phyloP scores from a whole-genome alignment of 257 asterid species.

The Prunella vulgaris region DNA sequence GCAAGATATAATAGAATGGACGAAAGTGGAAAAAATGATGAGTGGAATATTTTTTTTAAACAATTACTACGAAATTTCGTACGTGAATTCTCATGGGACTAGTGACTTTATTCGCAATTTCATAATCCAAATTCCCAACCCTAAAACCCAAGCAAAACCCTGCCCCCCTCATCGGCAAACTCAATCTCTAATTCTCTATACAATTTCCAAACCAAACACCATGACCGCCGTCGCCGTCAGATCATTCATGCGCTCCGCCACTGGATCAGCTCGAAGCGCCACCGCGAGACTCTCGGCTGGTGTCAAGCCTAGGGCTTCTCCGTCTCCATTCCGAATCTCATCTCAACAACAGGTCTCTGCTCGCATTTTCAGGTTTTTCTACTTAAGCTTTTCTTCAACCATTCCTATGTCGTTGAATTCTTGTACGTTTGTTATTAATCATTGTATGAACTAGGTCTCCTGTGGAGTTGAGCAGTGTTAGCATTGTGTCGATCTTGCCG shows the following conservation, averaged over 20 bases:
- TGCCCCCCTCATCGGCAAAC: slow-evolving; percentile 14
- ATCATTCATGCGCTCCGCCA: slow-evolving; percentile 31
- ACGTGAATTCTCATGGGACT: too few species aligned
- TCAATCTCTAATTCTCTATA: background rate
- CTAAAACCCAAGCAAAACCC: slow-evolving; percentile 42
- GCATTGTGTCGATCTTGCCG: slow-evolving; percentile 13
- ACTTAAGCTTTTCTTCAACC: background rate
- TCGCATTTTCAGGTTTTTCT: slow-evolving; percentile 71
- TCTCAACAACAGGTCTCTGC: slow-evolving; percentile 53
- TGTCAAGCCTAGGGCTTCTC: slow-evolving; percentile 28
- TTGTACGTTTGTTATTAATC: background rate
- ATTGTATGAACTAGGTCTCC: slow-evolving; percentile 46
- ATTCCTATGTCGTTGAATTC: background rate
- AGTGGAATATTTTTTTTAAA: too few species aligned
- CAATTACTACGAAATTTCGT: too few species aligned
- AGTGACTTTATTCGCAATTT: too few species aligned
- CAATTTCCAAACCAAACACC: background rate
- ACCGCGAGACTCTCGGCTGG: slow-evolving; percentile 23
- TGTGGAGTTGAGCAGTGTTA: slow-evolving; percentile 62
- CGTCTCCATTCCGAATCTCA: slow-evolving; percentile 34
- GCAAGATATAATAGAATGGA: too few species aligned
- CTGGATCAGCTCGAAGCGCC: slow-evolving; percentile 38
- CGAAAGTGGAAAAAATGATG: too few species aligned
- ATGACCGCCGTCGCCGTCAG: slow-evolving; percentile 38
- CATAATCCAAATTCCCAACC: slow-evolving; percentile 20